Evolutionary conservation across 225 moss, liverwort and hornwort species (phyloP), one percentile per base, ranked within the genome.

Genomic region (Pseudisothecium myosuroides): DNA sequence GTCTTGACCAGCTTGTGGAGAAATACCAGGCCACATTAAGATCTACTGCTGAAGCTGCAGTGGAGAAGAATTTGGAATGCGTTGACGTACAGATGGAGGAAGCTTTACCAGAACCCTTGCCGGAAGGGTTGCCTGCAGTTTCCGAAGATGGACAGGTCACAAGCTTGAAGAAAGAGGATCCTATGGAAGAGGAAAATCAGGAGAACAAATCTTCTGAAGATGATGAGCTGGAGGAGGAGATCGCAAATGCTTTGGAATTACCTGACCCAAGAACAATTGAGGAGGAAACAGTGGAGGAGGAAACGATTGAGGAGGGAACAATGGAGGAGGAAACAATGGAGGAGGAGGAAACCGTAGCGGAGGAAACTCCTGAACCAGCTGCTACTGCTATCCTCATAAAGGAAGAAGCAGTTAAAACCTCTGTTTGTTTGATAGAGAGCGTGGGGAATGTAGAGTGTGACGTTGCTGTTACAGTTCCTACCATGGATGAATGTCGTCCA

Each of bases 1-100:
- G 95, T 66, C 95, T 99, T 85, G 97, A 99, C 88, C 95, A 93
- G 87, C 87, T 96, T 73, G 94, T 95, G 87, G 96, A 97, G 83
- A 95, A 93, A 87, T 89, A 88, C 79, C 92, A 93, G 77, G 91
- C 92, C 66, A 52, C 83, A 67, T 75, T 86, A 52, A 91, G 86
- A 76, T 56, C 77, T 59, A 87, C 63, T 75, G 72, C 80, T 26
- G 95, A 91, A 90, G 84, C 64, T 91, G 86, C 83, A 68, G 83
- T 86, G 58, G 80, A 86, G 87, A 84, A 93, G 88, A 82, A 80
- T 65, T 88, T 62, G 85, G 93, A 92, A 54, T 83, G 67, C 87
- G 50, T 82, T 76, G 91, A 92, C 71, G 83, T 85, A 84, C 89
- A 82, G 52, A 90, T 91, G 89, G 90, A 93, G 83, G 94, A 92